Conservation (phyloP, 345 rosid genomes). For the Brassica juncea region DNA sequence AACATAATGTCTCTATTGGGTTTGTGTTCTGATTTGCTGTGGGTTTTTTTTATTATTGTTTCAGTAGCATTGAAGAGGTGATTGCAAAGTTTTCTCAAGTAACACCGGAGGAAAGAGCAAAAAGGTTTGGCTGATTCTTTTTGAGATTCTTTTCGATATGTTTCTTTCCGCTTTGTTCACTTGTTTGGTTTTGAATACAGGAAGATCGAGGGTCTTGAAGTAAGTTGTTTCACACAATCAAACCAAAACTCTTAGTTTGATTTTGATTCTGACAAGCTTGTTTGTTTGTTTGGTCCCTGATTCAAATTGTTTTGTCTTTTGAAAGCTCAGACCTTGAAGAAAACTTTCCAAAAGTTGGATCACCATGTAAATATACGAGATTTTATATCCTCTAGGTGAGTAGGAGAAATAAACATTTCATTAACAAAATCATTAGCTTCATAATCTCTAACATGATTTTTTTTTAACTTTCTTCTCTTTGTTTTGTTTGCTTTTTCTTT, state of each 20-base stretch:
- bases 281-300: constrained; percentile 13
- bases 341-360: constrained; percentile 90
- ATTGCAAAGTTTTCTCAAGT: constrained; percentile 67
- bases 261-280: background rate
- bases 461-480: constrained; percentile 8
- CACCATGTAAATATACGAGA: constrained; percentile 85
- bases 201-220: constrained; percentile 91
- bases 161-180: background rate
- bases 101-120: constrained; percentile 79
- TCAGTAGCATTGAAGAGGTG: constrained; percentile 67
- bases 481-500: constrained; percentile 3
- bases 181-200: constrained; percentile 44
- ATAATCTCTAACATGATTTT: background rate
- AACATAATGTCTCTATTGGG: background rate
- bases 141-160: background rate
- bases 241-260: background rate
- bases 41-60: background rate
- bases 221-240: constrained; percentile 48
- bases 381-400: constrained; percentile 64
- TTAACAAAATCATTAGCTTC: background rate
- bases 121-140: constrained; percentile 47
- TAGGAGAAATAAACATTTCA: background rate
- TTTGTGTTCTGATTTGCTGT: background rate
- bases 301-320: constrained; percentile 37
- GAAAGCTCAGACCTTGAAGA: constrained; percentile 73